Base-by-base conservation (phyloP, 805 yeast genomes). In the Wickerhamomyces rabaulensis region DNA sequence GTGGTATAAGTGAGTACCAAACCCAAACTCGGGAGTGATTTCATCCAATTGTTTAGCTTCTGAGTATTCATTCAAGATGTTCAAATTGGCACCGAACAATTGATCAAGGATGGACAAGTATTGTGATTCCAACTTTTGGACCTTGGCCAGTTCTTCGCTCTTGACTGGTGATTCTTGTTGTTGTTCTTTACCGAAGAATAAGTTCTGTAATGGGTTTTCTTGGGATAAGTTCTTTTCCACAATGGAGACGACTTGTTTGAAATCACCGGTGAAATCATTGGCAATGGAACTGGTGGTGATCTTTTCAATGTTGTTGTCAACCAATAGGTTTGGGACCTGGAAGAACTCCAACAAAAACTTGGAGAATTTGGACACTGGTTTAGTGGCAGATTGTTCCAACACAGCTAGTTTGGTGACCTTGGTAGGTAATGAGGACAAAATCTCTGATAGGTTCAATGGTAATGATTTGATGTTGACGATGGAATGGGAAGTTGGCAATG, bases 11-110 rank as follows among this genome's bases (percentile, higher is more conserved):
- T 74, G 89, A 23, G 78, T 68, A 64, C 98, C 98, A 55, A 77
- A 87, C 9, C 97, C 96, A 60, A 71, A 91, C 66, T 90, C 97
- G 21, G 97, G 98, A 43, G 80, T 77, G 17, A 80, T 60, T 4
- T 79, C 78, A 43, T 70, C 68, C 39, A 73, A 68, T 42, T 61
- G 55, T 19, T 68, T 66, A 21, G 75, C 70, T 16, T 73, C 56
- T 53, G 66, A 42, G 42, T n/a, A 77, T 45, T 82, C 81, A 65
- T 88, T 84, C 62, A 86, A 70, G 33, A 90, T 66, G 44, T 75
- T 70, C 50, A 87, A 69, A 45, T 78, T 71, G 8, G 72, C 62
- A 16, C 74, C 66, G 60, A 81, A 83, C 8, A 87, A 72, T 65
- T 90, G 96, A 41, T 75, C 65, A 54, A 91, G 74, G 17, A 92